Evolutionary conservation across 768 basidiomycete genomes (phyloP), one percentile per base, ranked within the genome.

Genomic region (Hebeloma cylindrosporum): DNA sequence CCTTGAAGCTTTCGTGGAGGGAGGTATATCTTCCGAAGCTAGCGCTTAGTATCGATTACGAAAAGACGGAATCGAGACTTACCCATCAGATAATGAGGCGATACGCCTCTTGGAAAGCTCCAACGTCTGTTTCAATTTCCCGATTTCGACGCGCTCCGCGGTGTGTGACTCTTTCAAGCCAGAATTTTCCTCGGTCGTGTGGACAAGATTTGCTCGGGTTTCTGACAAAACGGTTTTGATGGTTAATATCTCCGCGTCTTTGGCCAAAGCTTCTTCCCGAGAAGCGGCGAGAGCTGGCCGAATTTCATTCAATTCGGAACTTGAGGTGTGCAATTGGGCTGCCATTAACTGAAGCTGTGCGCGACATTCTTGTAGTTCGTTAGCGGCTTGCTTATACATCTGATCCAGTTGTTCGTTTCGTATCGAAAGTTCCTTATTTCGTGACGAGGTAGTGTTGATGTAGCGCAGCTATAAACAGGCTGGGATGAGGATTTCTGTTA

Each of bases 331-430:
- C 13, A 49, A 38, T 29, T 52, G 35, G 9, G 25, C 23, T 1
- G 37, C 36, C 3, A 42, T 14, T 8, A 28, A 31, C 9, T 36
- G 36, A 7, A 56, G 22, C 20, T 36, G 46, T 7, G 49, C 29
- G 5, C 49, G 52, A 42, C 36, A 44, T 28, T 48, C 32, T 4
- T 30, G 39, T n/a, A 60, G 44, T 14, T 56, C 49, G 21, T 38
- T 48, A 8, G 52, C 29, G 10, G 48, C 27, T 25, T 54, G 36
- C 6, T 25, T 31, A 13, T 51, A 48, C 11, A 48, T 21, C 14
- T 27, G 9, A 4, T 25, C 40, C 3, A 58, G 36, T 34, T 45
- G 41, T 20, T 48, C 34, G 13, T 51, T 52, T 11, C 47, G 50
- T n/a, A 40, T 36, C 18, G 18, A 22, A 17, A 51, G 32, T 27